Evolutionary conservation across 2,329 filamentous ascomycete genomes (phyloP).

Genomic region (Cordyceps fumosorosea): DNA sequence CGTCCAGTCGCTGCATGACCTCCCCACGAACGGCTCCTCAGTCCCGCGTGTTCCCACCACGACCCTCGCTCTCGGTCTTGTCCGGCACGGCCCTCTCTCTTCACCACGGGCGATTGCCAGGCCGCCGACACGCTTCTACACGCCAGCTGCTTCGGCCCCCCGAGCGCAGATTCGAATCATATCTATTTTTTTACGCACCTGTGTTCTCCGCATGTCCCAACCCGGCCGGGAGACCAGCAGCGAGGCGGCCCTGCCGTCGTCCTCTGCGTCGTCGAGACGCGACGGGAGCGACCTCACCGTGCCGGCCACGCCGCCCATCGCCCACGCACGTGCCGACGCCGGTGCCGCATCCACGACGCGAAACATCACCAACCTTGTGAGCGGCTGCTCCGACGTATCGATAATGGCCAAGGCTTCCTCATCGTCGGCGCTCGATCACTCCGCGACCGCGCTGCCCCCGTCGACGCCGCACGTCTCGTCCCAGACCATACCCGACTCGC

Average conservation of each 20-base stretch:
- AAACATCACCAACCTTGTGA: neutral
- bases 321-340: conserved; percentile 1
- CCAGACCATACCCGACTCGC: conserved; percentile 13
- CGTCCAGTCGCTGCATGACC: neutral
- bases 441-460: neutral
- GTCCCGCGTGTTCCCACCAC: neutral
- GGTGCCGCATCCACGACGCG: neutral
- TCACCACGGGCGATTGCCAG: conserved; percentile 1
- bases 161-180: neutral
- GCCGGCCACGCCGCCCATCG: conserved; percentile 12
- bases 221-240: conserved; percentile 1
- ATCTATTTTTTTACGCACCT: neutral
- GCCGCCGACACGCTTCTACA: neutral
- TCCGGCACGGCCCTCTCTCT: conserved; percentile 1
- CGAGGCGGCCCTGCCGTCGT: conserved; percentile 10
- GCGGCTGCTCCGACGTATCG: neutral
- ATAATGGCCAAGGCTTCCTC: neutral
- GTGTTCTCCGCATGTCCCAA: conserved; percentile 14
- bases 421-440: neutral
- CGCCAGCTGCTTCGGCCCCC: neutral
- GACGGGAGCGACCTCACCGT: conserved; percentile 13
- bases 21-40: neutral
- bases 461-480: conserved; percentile 1
- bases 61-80: conserved; percentile 5
- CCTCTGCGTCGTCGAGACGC: conserved; percentile 13